Conservation (phyloP, 148 eudicot species). For the Chenopodium album region DNA sequence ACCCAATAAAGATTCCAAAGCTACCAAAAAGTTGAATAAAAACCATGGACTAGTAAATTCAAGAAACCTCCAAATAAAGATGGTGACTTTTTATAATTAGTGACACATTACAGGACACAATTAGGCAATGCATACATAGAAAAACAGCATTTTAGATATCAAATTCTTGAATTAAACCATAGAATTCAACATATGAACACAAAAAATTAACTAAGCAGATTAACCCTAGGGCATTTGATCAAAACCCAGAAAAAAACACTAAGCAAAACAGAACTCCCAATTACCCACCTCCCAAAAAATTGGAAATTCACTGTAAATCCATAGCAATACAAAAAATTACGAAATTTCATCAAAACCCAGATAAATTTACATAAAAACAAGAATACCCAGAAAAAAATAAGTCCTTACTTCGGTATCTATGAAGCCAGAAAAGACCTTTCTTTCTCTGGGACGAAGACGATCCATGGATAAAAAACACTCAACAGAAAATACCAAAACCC, state of each 20-base stretch:
- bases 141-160: not conserved
- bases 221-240: not conserved
- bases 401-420: constrained; percentile 50
- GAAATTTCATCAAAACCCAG: constrained; percentile 20
- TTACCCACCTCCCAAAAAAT: not conserved
- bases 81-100: not conserved
- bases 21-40: not conserved
- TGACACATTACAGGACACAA: not conserved
- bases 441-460: constrained; percentile 51
- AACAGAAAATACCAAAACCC: constrained; percentile 16
- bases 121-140: not conserved
- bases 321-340: not conserved
- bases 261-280: not conserved
- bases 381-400: constrained; percentile 1
- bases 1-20: not conserved
- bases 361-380: not conserved
- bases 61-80: not conserved
- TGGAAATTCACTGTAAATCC: not conserved
- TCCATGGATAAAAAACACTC: constrained; percentile 33
- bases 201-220: not conserved
- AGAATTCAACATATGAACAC: not conserved
- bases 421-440: constrained; percentile 49
- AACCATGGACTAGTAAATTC: not conserved
- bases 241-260: not conserved
- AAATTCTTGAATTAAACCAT: not conserved